These are phyloP conservation scores for Pseudopyrenochaeta lycopersici DNA, from an alignment of 2,329 filamentous ascomycete genomes.

Conservation along the genomic window DNA sequence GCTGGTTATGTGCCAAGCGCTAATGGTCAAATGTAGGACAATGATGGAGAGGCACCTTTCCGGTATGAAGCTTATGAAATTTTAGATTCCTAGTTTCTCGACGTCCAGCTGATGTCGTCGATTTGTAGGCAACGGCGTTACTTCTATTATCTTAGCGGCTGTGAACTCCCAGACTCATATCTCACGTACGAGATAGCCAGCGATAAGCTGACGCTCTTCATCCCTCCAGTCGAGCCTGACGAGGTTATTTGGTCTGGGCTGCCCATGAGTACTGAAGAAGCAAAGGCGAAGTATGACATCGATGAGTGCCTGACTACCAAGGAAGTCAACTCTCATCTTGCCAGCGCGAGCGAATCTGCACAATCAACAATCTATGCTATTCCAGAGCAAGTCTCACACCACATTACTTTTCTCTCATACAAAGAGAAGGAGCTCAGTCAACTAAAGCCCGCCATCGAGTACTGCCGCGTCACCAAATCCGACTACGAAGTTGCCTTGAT, in stretches of 20 bases:
- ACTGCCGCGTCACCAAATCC: constrained; percentile 82
- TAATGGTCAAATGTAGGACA: constrained; percentile 64
- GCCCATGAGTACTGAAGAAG: constrained; percentile 79
- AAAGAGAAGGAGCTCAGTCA: constrained; percentile 67
- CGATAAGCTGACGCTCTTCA: constrained; percentile 82
- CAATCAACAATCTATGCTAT: constrained; percentile 75
- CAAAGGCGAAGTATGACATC: constrained; percentile 69
- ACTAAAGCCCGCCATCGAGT: constrained; percentile 75
- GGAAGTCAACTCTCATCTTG: constrained; percentile 78
- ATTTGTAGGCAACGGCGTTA: constrained; percentile 79
- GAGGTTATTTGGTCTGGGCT: constrained; percentile 94
- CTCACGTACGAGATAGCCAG: constrained; percentile 81
- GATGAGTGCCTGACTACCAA: constrained; percentile 78
- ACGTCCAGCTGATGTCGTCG: neutral
- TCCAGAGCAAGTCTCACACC: constrained; percentile 76
- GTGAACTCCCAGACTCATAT: constrained; percentile 79
- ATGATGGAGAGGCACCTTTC: constrained; percentile 83
- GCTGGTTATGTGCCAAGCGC: neutral
- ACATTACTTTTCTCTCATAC: constrained; percentile 76
- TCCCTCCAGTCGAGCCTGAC: constrained; percentile 87
- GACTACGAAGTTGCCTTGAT: constrained; percentile 86
- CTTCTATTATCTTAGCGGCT: constrained; percentile 96
- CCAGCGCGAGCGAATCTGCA: constrained; percentile 59
- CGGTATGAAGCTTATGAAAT: constrained; percentile 67
- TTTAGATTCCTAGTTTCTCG: neutral